Evolutionary conservation across 805 yeast genomes (phyloP).

Genomic region (Wickerhamomyces queroliae): DNA sequence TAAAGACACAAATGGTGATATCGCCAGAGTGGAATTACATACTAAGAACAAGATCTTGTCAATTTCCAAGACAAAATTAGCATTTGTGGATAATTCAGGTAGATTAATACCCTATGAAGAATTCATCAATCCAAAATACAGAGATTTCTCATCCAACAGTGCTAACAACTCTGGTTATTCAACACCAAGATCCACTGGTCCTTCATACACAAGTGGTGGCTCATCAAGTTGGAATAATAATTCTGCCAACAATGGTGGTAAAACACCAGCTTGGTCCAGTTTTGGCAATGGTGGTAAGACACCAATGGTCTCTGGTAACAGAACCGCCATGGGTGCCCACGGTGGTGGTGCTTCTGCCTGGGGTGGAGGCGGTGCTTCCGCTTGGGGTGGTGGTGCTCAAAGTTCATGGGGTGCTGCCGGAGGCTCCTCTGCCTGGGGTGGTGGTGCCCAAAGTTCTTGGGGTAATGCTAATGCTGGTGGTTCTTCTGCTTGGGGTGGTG

Average conservation of each 20-base stretch:
- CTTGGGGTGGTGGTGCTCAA: slow-evolving; percentile 39
- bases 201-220: slow-evolving; percentile 23
- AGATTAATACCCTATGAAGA: slow-evolving; percentile 74
- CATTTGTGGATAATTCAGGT: slow-evolving; percentile 66
- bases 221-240: slow-evolving; percentile 27
- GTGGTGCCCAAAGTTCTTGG: slow-evolving; percentile 40
- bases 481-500: slow-evolving; percentile 37
- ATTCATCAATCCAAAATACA: slow-evolving; percentile 48
- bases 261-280: slow-evolving; percentile 40
- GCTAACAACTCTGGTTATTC: slow-evolving; percentile 2
- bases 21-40: slow-evolving; percentile 90
- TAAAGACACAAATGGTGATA: slow-evolving; percentile 86
- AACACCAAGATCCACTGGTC: slow-evolving; percentile 4
- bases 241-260: slow-evolving; percentile 24
- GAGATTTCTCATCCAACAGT: slow-evolving; percentile 10
- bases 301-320: slow-evolving; percentile 12
- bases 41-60: slow-evolving; percentile 86
- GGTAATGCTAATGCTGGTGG: slow-evolving; percentile 41
- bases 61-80: slow-evolving; percentile 71
- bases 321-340: slow-evolving; percentile 29
- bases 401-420: too few species aligned
- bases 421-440: slow-evolving; percentile 5
- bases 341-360: slow-evolving; percentile 39
- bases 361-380: slow-evolving; percentile 38
- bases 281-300: slow-evolving; percentile 20